Evolutionary conservation across 352 stramenopile species (phyloP), one percentile per base, ranked within the genome.

Genomic region (Sclerospora graminicola): DNA sequence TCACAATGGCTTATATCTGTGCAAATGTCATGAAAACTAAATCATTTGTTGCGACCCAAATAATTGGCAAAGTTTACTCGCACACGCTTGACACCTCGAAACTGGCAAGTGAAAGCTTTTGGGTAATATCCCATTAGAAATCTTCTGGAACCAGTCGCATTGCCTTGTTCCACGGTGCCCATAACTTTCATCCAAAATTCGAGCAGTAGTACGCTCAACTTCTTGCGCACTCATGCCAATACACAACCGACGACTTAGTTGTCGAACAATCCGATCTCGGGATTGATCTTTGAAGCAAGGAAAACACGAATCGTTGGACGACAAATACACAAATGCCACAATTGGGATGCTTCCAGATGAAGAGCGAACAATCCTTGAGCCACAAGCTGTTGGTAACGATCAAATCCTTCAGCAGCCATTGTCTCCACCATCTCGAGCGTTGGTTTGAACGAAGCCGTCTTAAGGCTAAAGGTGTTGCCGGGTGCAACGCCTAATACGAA

Each of bases 401-500:
- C 96, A 72, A 98, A 97, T 48, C 87, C 89, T 60, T 89, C 71
- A 4, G 67, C 87, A 29, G 88, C 94, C 83, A 98, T 95, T 6
- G 98, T 86, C 30, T 98, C 89, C 27, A 99, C 89, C 74, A 99
- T 98, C 50, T 99, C 96, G 13, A 84, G 77, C 9, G 95, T 98
- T 5, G 99, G 71, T 60, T 99, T 99, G 72, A 99, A 99, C 10
- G 96, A 95, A 23, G 95, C 95, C 16, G 88, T 87, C 65, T 99
- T 96, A 23, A 99, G 81, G 38, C 79, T 97, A 54, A 98, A 99
- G 38, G 75, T 59, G 5, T 76, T 76, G 27, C 79, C 96, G 11
- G 96, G 95, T 10, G 90, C 95, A 67, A 97, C 98, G 30, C 94
- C 95, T 15, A 99, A 86, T 28, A 98, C 95, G 65, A 99, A 99